Base-by-base conservation (phyloP, 148 eudicot species). In the Cornus controversa region DNA sequence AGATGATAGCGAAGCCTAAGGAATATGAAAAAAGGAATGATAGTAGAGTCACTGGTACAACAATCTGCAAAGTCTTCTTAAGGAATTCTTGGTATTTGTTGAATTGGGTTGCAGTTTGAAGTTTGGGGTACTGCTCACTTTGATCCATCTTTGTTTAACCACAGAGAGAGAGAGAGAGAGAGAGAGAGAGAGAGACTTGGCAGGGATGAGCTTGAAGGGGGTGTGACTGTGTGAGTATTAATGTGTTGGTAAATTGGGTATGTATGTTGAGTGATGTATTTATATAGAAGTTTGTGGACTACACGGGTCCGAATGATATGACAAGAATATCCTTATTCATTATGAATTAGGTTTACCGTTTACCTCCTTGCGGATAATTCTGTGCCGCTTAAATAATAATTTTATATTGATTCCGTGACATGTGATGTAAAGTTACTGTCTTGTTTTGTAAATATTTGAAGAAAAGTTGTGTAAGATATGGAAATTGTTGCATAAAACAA, bases 1-100 rank as follows among this genome's bases (percentile, higher is more conserved):
- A 42, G 58, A 40, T 31, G 20, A 34, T 5, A 16, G 81, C 66
- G 54, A 54, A 62, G 23, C 54, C 71, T 16, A 77, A 70, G 71
- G 67, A 70, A 47, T 23, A 76, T 60, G 82, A 68, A 57, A 79
- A 54, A 18, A 84, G 63, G 67, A 81, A 23, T 25, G 84, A 84
- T 25, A 78, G n/a, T 26, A 82, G 66, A 70, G 82, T 72, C 40
- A 82, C 24, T 22, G 79, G 54, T 13, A 85, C 62, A 24, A 82
- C 11, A 29, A 85, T 28, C 69, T 75, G 71, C 75, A 76, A 57
- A 1, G 74, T 53, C 77, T 31, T 84, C 78, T 42, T 76, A 0
- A 76, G 31, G 28, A 81, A 24, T 14, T 75, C 13, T 4, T 64
- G 78, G 18, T 6, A 71, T 31, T 31, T 31, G 34, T 31, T 31